Percentiles rank a stretch among this genome's conserved stretches.
Conservation (phyloP, 352 stramenopile genomes). For the Phytopythium ostracodes region DNA sequence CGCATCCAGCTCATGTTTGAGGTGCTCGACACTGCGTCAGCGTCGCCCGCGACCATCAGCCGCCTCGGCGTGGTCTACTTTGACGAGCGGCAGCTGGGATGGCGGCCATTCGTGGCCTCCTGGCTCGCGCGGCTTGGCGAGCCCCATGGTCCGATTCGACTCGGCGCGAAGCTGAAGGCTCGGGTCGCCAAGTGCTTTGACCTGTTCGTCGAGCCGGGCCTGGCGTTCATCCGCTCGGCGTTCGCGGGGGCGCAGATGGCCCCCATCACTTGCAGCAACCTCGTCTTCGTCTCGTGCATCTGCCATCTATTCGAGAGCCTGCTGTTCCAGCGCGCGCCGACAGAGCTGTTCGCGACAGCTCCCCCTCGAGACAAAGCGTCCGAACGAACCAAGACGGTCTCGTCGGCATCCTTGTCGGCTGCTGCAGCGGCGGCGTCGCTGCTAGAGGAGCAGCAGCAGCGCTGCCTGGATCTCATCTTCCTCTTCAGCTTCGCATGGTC, state of each 20-base stretch:
- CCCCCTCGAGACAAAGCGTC: constrained; percentile 3
- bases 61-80: constrained; percentile 92
- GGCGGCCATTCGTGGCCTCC: constrained; percentile 54
- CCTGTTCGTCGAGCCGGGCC: constrained; percentile 47
- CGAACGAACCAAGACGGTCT: not conserved
- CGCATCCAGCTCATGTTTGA: constrained; percentile 93
- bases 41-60: constrained; percentile 91
- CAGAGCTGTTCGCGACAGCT: constrained; percentile 29
- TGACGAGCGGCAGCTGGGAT: constrained; percentile 51
- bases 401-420: constrained; percentile 11
- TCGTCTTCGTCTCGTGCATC: constrained; percentile 44
- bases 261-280: constrained; percentile 42
- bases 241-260: constrained; percentile 13
- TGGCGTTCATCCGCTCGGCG: constrained; percentile 38
- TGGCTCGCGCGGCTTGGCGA: constrained; percentile 47
- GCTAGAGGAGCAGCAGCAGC: constrained; percentile 41
- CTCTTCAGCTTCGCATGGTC: constrained; percentile 72
- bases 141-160: constrained; percentile 12
- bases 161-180: constrained; percentile 33
- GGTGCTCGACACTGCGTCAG: constrained; percentile 86
- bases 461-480: constrained; percentile 62
- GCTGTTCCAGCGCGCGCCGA: constrained; percentile 28
- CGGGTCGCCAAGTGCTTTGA: constrained; percentile 58
- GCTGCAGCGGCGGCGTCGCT: constrained; percentile 17
- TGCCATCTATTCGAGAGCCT: constrained; percentile 62